These are phyloP conservation scores for Peronospora farinosa DNA, from an alignment of 352 stramenopile genomes.

Conservation along the genomic window DNA sequence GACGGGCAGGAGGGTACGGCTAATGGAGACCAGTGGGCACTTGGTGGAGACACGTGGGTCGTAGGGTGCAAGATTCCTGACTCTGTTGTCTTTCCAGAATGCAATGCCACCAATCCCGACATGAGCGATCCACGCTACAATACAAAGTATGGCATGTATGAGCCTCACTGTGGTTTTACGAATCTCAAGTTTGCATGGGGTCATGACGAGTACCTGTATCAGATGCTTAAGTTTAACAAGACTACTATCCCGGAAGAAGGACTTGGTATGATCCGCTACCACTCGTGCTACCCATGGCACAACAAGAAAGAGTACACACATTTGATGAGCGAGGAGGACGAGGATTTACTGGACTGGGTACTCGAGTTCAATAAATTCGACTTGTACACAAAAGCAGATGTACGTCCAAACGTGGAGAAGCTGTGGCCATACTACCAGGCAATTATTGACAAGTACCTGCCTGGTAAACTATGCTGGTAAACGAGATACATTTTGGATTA, in stretches of 20 bases:
- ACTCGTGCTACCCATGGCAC: constrained; percentile 92
- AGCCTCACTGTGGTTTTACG: constrained; percentile 83
- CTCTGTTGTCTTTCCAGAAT: constrained; percentile 86
- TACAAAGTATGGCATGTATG: constrained; percentile 84
- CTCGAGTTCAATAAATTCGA: constrained; percentile 93
- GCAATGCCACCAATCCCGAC: constrained; percentile 87
- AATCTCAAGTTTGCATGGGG: constrained; percentile 89
- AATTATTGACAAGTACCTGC: constrained; percentile 90
- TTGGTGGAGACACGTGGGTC: constrained; percentile 91
- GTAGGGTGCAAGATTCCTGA: constrained; percentile 87
- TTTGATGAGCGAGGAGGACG: constrained; percentile 83
- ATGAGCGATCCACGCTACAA: constrained; percentile 84
- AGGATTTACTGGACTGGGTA: constrained; percentile 86
- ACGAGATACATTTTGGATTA: background rate
- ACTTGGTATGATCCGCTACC: constrained; percentile 91
- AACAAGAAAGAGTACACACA: constrained; percentile 89
- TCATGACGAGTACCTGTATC: constrained; percentile 93
- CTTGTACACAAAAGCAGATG: constrained; percentile 90
- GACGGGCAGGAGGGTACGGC: constrained; percentile 86
- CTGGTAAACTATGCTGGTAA: constrained; percentile 23
- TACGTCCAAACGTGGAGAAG: constrained; percentile 64
- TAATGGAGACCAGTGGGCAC: constrained; percentile 87
- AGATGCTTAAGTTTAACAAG: constrained; percentile 90
- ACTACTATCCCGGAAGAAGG: constrained; percentile 82
- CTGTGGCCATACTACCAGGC: constrained; percentile 90